These are phyloP conservation scores for Penicillium sp. DNA, from an alignment of 2,329 filamentous ascomycete species.

Conservation along the genomic window DNA sequence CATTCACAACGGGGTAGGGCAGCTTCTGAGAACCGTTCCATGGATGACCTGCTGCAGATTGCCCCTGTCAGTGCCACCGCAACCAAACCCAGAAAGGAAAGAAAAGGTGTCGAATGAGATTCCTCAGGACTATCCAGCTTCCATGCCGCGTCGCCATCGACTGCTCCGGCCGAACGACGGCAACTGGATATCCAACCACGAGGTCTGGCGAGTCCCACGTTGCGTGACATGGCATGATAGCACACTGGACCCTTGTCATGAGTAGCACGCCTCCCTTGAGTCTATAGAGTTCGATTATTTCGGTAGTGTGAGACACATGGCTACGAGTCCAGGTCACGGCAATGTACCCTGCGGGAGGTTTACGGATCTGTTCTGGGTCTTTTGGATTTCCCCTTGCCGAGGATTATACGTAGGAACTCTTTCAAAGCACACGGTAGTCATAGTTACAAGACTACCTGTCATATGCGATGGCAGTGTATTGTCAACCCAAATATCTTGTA, in stretches of 20 bases:
- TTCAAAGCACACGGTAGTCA: background rate
- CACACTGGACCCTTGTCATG: background rate
- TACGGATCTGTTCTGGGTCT: background rate
- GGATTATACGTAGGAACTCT: background rate
- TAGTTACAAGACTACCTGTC: background rate
- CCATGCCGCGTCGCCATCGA: background rate
- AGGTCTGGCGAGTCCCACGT: background rate
- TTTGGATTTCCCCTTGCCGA: background rate
- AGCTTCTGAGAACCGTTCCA: background rate
- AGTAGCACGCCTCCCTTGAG: background rate
- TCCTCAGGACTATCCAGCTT: background rate
- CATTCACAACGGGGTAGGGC: background rate
- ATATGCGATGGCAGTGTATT: background rate
- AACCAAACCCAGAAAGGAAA: background rate
- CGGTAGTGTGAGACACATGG: background rate
- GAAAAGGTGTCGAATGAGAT: background rate
- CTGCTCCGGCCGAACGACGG: background rate
- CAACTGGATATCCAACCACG: background rate
- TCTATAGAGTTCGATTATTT: background rate
- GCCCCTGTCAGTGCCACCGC: constrained; percentile 2
- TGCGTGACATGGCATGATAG: background rate
- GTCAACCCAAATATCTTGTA: background rate
- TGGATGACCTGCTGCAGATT: background rate
- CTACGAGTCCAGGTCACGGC: background rate
- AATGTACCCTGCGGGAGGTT: background rate